phyloP scores from a whole-genome alignment of 139 green algal species.

The Tetradesmus obliquus region DNA sequence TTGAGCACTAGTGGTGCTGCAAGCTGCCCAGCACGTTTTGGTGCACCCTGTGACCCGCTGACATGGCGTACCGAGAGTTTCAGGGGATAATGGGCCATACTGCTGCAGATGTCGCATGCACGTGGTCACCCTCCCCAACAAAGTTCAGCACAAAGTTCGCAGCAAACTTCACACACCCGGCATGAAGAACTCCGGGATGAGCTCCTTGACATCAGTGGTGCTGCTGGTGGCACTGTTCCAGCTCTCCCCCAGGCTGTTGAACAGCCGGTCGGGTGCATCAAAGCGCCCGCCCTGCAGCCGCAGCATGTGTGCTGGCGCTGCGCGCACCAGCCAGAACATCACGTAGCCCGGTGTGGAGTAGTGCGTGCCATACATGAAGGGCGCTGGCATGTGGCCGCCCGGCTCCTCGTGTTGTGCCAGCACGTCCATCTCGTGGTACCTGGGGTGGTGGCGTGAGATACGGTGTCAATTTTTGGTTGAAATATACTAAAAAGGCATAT shows the following conservation, averaged over 20 bases:
- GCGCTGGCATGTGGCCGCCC: conserved; percentile 55
- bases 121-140: too few species aligned
- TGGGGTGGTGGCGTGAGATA: background rate
- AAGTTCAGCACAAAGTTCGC: background rate
- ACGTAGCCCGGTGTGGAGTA: conserved; percentile 97
- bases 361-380: conserved; percentile 96
- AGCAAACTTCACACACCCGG: conserved; percentile 33
- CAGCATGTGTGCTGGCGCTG: conserved; percentile 91
- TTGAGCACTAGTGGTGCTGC: background rate
- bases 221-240: conserved; percentile 87
- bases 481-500: background rate
- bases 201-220: conserved; percentile 96
- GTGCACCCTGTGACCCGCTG: too few species aligned
- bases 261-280: conserved; percentile 94
- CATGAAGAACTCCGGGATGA: conserved; percentile 98
- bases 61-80: too few species aligned
- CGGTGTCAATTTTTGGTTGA: background rate
- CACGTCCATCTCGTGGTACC: conserved; percentile 73
- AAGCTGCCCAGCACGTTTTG: too few species aligned
- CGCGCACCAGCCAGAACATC: conserved; percentile 93
- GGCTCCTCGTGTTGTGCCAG: conserved; percentile 43
- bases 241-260: conserved; percentile 80
- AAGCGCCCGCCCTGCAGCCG: conserved; percentile 94
- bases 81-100: too few species aligned
- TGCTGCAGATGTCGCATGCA: too few species aligned